These are phyloP conservation scores for Medicago ruthenica DNA, from an alignment of 306 rosid species.

Conservation along the genomic window DNA sequence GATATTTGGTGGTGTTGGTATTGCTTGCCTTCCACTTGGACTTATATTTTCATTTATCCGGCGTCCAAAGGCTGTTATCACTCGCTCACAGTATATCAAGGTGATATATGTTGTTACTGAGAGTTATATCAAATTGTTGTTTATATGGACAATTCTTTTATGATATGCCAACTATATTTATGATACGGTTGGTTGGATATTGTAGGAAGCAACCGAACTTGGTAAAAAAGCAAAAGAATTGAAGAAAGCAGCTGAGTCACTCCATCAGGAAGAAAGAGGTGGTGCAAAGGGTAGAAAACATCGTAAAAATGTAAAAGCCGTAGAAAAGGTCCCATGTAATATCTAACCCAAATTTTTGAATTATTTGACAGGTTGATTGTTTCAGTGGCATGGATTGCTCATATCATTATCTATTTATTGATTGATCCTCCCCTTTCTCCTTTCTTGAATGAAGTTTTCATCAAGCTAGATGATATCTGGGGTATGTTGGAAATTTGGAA, in stretches of 20 bases:
- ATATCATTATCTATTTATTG: constrained; percentile 85
- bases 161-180: constrained; percentile 22
- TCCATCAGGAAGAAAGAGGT: constrained; percentile 90
- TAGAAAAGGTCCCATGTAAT: constrained; percentile 68
- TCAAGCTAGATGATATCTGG: constrained; percentile 92
- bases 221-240: constrained; percentile 91
- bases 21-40: constrained; percentile 92
- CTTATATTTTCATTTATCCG: constrained; percentile 83
- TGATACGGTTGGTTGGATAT: constrained; percentile 39
- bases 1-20: constrained; percentile 99
- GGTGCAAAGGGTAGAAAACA: constrained; percentile 92
- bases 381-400: constrained; percentile 96
- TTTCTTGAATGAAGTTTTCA: constrained; percentile 94
- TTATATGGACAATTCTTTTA: constrained; percentile 3
- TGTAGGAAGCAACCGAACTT: constrained; percentile 94
- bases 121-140: constrained; percentile 17
- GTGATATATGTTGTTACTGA: constrained; percentile 48
- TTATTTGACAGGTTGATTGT: constrained; percentile 76
- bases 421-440: constrained; percentile 92
- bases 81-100: constrained; percentile 99
- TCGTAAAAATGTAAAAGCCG: constrained; percentile 91
- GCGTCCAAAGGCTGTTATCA: constrained; percentile 98
- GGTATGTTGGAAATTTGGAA: constrained; percentile 55
- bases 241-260: constrained; percentile 89
- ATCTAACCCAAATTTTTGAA: constrained; percentile 37